Conservation (phyloP, 257 asterid genomes). For the Leptodermis oblonga region DNA sequence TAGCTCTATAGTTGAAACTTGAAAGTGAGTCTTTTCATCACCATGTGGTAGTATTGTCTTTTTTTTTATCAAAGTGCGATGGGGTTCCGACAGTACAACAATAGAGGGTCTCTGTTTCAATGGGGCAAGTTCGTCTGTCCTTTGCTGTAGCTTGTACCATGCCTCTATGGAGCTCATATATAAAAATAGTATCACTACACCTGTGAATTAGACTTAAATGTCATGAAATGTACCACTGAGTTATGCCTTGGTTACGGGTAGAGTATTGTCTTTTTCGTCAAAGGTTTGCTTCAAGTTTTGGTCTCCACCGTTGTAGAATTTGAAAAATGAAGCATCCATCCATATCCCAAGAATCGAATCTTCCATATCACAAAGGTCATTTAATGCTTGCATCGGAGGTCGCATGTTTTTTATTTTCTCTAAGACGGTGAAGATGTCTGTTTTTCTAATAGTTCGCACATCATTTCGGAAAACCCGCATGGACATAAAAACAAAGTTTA, state of each 20-base stretch:
- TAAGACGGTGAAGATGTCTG: conserved; percentile 99
- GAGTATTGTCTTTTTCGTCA: neutral
- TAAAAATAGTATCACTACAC: too few species aligned
- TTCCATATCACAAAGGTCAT: conserved; percentile 87
- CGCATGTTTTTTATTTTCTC: conserved; percentile 69
- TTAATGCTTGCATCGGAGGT: conserved; percentile 74
- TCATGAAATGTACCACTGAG: too few species aligned
- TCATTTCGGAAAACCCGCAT: conserved; percentile 37
- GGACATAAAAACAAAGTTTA: conserved; percentile 44
- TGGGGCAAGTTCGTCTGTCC: too few species aligned
- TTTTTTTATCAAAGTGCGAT: too few species aligned
- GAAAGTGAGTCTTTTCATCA: too few species aligned
- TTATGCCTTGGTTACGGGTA: too few species aligned
- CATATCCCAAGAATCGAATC: conserved; percentile 86
- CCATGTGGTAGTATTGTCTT: too few species aligned
- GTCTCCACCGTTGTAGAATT: conserved; percentile 35
- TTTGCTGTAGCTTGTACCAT: too few species aligned
- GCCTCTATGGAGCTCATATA: too few species aligned
- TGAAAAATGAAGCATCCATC: conserved; percentile 57
- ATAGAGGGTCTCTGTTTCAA: too few species aligned
- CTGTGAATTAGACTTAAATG: too few species aligned
- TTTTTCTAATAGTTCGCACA: conserved; percentile 54
- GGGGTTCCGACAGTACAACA: too few species aligned
- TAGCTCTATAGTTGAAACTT: neutral
- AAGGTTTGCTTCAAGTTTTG: conserved; percentile 17